Conservation (phyloP, 2,329 filamentous ascomycete species). For the Corynespora cassiicola region DNA sequence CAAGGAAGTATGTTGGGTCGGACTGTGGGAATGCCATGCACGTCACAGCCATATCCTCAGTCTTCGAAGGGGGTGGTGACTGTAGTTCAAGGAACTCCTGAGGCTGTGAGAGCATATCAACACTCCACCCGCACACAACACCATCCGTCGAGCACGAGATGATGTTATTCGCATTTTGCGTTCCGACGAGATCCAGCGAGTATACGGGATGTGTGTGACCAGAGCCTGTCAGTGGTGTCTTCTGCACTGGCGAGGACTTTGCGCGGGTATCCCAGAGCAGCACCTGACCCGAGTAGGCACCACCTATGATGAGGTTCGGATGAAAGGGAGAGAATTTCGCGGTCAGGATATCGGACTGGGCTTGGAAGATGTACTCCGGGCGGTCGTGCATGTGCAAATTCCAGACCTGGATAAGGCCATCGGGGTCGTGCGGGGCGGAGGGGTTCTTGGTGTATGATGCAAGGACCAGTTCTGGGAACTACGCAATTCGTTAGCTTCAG, state of each 20-base stretch:
- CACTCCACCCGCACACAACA: conserved; percentile 94
- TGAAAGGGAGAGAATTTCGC: conserved; percentile 99
- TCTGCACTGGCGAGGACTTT: conserved; percentile 83
- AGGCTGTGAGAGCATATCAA: conserved; percentile 96
- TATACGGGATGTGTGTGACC: conserved; percentile 98
- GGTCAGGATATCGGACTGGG: conserved; percentile 91
- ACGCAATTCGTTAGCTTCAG: conserved; percentile 24
- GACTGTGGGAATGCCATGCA: conserved; percentile 94
- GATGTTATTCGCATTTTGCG: conserved; percentile 98
- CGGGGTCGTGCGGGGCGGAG: conserved; percentile 89
- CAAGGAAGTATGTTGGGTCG: conserved; percentile 96
- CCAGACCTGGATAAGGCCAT: conserved; percentile 95
- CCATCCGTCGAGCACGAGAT: conserved; percentile 96
- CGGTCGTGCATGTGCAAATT: conserved; percentile 93
- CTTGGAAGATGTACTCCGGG: conserved; percentile 95
- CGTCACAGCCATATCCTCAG: conserved; percentile 92
- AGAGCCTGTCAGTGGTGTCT: conserved; percentile 92
- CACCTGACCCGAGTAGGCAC: conserved; percentile 95
- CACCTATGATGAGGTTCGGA: conserved; percentile 93
- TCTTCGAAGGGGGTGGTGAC: conserved; percentile 78
- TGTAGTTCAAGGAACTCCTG: conserved; percentile 91
- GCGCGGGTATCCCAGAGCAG: conserved; percentile 96
- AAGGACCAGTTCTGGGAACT: conserved; percentile 88
- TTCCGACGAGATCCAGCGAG: conserved; percentile 92
- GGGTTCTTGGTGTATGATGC: conserved; percentile 98